Evolutionary conservation across 352 stramenopile species (phyloP), one percentile per base, ranked within the genome.

Genomic region (Sclerospora graminicola): DNA sequence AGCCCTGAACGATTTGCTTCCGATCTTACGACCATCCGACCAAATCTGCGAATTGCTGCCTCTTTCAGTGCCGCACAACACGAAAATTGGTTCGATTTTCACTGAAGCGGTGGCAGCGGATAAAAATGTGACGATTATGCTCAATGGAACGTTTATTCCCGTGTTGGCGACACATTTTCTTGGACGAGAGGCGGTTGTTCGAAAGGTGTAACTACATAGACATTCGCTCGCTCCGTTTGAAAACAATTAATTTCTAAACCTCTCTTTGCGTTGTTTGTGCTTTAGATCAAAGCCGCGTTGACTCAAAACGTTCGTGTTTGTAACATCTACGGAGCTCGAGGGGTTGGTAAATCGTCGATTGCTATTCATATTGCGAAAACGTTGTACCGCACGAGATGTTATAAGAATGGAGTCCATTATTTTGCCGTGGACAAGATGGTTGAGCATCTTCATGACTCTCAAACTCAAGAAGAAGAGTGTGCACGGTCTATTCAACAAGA

Each of bases 291-390:
- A 14, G 28, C 43, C 26, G 60, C 36, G 9, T 28, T 71, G 36
- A n/a, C n/a, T n/a, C n/a, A n/a, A n/a, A n/a, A n/a, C n/a, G n/a
- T n/a, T n/a, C n/a, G n/a, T n/a, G n/a, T n/a, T n/a, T n/a, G n/a
- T n/a, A n/a, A n/a, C n/a, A n/a, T n/a, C n/a, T n/a, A n/a, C n/a
- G n/a, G n/a, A n/a, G n/a, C n/a, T n/a, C n/a, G n/a, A n/a, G n/a
- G n/a, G n/a, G n/a, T n/a, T n/a, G n/a, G n/a, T n/a, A 85, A 88
- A 37, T 76, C 75, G 7, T 74, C 75, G 6, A 59, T 83, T 38
- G 73, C 67, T 2, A 65, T 71, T 14, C 66, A 68, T 37, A 45
- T 85, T 36, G 67, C 75, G 1, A 80, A 75, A 55, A 65, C 60
- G 11, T 56, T 54, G 0, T 66, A 66, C 14, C 57, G 68, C 15